Evolutionary conservation across 2,329 filamentous ascomycete species (phyloP).

Genomic region (Scedosporium aurantiacum): DNA sequence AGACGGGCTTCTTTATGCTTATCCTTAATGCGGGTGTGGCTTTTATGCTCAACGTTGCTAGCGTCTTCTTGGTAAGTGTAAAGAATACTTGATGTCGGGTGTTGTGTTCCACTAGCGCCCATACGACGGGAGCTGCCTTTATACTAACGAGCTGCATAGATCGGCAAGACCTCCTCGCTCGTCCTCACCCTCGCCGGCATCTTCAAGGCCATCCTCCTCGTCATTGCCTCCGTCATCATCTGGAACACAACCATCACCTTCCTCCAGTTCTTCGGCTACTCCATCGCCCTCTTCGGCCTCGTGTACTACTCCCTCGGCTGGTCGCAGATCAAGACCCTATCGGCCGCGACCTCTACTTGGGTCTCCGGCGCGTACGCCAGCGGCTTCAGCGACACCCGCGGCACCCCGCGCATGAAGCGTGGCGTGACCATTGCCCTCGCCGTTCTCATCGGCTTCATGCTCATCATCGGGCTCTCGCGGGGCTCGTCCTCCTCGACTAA

Average conservation of each 20-base stretch:
- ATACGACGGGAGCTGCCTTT: no score
- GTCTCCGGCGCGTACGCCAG: slow-evolving; percentile 12
- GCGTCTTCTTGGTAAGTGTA: slow-evolving; percentile 67
- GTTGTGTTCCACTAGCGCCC: not conserved
- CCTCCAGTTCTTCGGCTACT: slow-evolving; percentile 69
- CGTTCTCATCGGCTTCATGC: slow-evolving; percentile 11
- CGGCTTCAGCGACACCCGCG: slow-evolving; percentile 7
- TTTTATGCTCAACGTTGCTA: slow-evolving; percentile 71
- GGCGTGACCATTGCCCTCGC: slow-evolving; percentile 10
- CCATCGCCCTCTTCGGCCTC: slow-evolving; percentile 48
- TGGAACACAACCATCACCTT: slow-evolving; percentile 62
- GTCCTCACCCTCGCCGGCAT: slow-evolving; percentile 80
- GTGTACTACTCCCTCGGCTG: slow-evolving; percentile 36
- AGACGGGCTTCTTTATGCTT: slow-evolving; percentile 54
- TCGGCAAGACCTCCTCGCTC: slow-evolving; percentile 77
- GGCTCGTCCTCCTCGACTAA: not conserved
- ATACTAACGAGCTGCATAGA: slow-evolving; percentile 37
- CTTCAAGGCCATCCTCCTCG: slow-evolving; percentile 78
- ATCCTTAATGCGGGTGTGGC: slow-evolving; percentile 66
- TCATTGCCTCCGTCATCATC: slow-evolving; percentile 63
- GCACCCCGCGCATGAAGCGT: slow-evolving; percentile 14
- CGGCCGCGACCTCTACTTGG: slow-evolving; percentile 9
- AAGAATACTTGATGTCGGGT: not conserved
- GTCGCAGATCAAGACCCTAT: slow-evolving; percentile 13
- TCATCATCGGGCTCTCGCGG: slow-evolving; percentile 11